These are phyloP conservation scores for Tillandsia leiboldiana DNA, from an alignment of 176 grass and related monocot species.

Conservation along the genomic window DNA sequence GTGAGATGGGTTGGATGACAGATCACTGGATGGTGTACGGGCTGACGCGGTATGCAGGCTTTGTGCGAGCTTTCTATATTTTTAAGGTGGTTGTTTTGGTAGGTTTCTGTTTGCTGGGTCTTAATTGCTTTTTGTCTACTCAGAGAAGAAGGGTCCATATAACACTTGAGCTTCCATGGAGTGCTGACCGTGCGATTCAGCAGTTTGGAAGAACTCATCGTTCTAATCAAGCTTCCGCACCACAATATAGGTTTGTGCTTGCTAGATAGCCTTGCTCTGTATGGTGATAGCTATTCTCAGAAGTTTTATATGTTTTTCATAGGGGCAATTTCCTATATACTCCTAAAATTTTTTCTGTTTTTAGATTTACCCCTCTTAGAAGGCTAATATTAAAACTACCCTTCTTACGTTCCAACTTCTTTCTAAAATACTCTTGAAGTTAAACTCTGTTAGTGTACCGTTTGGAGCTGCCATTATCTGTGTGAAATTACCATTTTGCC, in stretches of 20 bases:
- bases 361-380: too few species aligned
- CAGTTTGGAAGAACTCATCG: conserved; percentile 97
- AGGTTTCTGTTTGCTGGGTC: neutral
- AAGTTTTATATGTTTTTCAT: too few species aligned
- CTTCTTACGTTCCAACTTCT: too few species aligned
- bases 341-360: too few species aligned
- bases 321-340: too few species aligned
- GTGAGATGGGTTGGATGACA: too few species aligned
- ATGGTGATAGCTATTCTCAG: neutral
- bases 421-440: too few species aligned
- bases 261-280: conserved; percentile 1
- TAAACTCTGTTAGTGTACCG: too few species aligned
- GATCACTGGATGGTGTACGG: too few species aligned
- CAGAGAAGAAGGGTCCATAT: conserved; percentile 94
- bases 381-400: too few species aligned
- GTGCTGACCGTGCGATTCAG: conserved; percentile 95
- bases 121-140: conserved; percentile 5
- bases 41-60: neutral
- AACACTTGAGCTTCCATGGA: conserved; percentile 99
- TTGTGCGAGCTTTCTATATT: neutral
- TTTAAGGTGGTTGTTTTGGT: neutral
- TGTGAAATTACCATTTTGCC: too few species aligned
- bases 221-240: conserved; percentile 98
- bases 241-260: conserved; percentile 74
- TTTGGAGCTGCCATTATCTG: too few species aligned